Base-by-base conservation (phyloP, 441 rosid genomes). In the Croton laevigatus region DNA sequence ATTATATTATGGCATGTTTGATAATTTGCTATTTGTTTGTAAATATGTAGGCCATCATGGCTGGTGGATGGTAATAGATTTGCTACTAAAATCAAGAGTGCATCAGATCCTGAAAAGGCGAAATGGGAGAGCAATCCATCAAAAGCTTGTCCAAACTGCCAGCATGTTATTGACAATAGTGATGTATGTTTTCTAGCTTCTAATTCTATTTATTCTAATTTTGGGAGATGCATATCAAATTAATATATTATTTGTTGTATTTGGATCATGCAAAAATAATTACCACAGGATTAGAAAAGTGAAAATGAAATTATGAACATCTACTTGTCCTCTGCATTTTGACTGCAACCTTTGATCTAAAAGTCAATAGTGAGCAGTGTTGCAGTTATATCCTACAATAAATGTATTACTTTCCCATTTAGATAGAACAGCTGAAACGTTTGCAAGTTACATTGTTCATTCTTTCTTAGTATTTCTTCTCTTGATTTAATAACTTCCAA, bases 21-120 rank as follows among this genome's bases (percentile, higher is more conserved):
- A 5, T 8, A 42, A 40, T 42, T 11, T 51, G 27, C 22, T 59
- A n/a, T 10, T 60, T 14, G 38, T 48, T 40, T 76, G 49, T 71
- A 19, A 58, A 70, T 49, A 11, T 85, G 73, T 81, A 89, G 94
- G 17, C 84, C 83, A 62, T 80, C 97, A 55, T 94, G 99, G 99
- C 81, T 94, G 71, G 89, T 94, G 55, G 99, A 94, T 69, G 80
- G 87, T 62, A 86, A 83, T 48, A 83, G 99, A 55, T 59, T 94
- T 64, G 98, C 99, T 3, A 79, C 93, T 12, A 92, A 94, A 80
- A 94, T 94, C 54, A 90, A 71, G 88, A 89, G 87, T 81, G 99
- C 97, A 9, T 69, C 74, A 45, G 71, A 87, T 84, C 88, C 82
- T 0, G 79, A 80, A 67, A 81, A 79, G 72, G 86, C 83, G 49